A percentile compares a stretch with the other conserved stretches of the same genome.
Conservation (phyloP, 2,329 filamentous ascomycete species). For the Nigrospora sphaerica region DNA sequence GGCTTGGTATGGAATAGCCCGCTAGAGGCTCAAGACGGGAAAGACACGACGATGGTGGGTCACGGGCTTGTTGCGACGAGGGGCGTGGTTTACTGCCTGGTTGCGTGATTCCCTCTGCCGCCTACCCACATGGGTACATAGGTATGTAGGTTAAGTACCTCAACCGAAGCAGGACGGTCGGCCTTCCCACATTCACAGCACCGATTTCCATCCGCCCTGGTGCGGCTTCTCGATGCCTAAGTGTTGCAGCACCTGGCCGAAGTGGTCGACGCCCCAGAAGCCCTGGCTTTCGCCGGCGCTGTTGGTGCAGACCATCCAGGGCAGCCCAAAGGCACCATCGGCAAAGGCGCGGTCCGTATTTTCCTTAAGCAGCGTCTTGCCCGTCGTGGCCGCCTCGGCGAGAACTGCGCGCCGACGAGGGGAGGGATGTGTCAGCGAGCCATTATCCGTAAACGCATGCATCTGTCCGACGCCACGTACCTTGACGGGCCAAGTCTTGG, state of each 20-base stretch:
- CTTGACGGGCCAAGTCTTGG: constrained; percentile 13
- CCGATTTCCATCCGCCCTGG: constrained; percentile 22
- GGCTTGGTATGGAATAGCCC: too few relatives aligned
- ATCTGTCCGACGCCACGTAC: constrained; percentile 5
- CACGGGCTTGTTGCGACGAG: too few relatives aligned
- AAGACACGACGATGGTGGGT: too few relatives aligned
- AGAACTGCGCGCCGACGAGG: constrained; percentile 12
- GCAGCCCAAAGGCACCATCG: constrained; percentile 29
- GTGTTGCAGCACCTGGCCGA: constrained; percentile 27
- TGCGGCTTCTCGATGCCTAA: constrained; percentile 20
- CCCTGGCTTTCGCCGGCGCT: constrained; percentile 20
- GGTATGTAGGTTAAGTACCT: too few relatives aligned
- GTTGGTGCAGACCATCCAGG: constrained; percentile 29
- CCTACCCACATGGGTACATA: too few relatives aligned
- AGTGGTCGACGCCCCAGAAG: constrained; percentile 32
- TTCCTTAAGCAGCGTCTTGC: constrained; percentile 19
- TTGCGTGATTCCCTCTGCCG: too few relatives aligned
- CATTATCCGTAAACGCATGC: too few relatives aligned
- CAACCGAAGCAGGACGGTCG: neutral
- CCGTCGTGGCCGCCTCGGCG: constrained; percentile 14
- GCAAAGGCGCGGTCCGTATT: constrained; percentile 29
- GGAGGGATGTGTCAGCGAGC: too few relatives aligned
- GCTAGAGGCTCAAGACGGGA: too few relatives aligned
- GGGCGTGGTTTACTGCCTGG: too few relatives aligned
- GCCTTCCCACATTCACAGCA: constrained; percentile 16